phyloP scores from a whole-genome alignment of 768 basidiomycete genomes.

The Auricularia sp. region DNA sequence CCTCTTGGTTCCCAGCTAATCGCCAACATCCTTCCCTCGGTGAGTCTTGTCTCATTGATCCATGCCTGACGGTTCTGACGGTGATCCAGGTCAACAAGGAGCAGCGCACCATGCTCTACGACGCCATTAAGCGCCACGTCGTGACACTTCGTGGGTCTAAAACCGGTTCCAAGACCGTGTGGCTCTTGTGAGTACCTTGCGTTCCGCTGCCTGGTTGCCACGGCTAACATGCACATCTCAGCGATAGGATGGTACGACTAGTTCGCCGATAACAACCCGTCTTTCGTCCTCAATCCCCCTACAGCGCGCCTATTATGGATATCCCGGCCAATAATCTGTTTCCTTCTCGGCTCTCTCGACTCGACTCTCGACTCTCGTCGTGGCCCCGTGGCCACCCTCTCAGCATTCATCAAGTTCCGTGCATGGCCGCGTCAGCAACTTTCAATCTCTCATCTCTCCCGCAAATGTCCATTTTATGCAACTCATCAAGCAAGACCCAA shows the following conservation, averaged over 20 bases:
- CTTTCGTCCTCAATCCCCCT: slow-evolving; percentile 12
- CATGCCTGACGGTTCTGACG: slow-evolving; percentile 7
- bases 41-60: not conserved
- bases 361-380: not conserved
- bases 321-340: not conserved
- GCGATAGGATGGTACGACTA: slow-evolving; percentile 46
- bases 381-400: not conserved
- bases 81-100: slow-evolving; percentile 66
- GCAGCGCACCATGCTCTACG: slow-evolving; percentile 70
- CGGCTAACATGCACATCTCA: slow-evolving; percentile 14
- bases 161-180: slow-evolving; percentile 86
- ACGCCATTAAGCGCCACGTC: slow-evolving; percentile 79
- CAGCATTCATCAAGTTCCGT: no score
- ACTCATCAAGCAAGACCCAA: not conserved
- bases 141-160: slow-evolving; percentile 86
- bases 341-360: not conserved
- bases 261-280: not conserved
- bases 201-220: slow-evolving; percentile 3
- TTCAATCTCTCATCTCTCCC: no score
- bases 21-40: slow-evolving; percentile 69
- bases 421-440: no score
- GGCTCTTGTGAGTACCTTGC: slow-evolving; percentile 56
- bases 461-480: not conserved
- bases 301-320: slow-evolving; percentile 58
- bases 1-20: slow-evolving; percentile 80